Base-by-base conservation (phyloP, 306 rosid species). In the Quercus wislizeni region DNA sequence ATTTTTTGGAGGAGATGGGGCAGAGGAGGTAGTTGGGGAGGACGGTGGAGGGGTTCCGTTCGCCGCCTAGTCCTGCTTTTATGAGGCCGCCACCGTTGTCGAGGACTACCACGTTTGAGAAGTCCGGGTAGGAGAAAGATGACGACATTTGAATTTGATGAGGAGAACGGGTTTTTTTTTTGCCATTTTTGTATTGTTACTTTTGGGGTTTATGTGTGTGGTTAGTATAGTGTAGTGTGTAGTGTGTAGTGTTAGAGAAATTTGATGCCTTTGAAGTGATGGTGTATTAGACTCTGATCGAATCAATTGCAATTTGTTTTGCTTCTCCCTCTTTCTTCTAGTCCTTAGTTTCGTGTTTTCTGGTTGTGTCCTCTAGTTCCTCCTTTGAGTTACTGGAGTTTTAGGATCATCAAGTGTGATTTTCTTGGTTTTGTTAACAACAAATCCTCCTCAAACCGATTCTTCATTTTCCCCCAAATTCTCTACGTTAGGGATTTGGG, bases 51-150 rank as follows among this genome's bases (percentile, higher is more conserved):
- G 97, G 98, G 80, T 94, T 92, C 11, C 86, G 83, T 61, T 92
- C 97, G 83, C 97, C 98, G 74, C 90, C 97, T 21, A 85, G 38
- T 0, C 98, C 98, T 30, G 92, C 98, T 73, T 94, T 94, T 14
- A 94, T 89, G 13, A 91, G 85, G 30, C 98, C 98, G 13, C 98
- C 98, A 74, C 97, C 98, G 84, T 92, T 94, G 92, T 94, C 98
- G 0, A 94, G 83, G 12, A 92, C 98, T 43, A 94, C 97, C 75
- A 71, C 75, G 65, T 85, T 85, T 35, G 89, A 85, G 84, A 87
- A 78, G 54, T 67, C 71, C 0, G 21, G 25, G 27, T 19, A n/a
- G 46, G 72, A 33, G 14, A 46, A 38, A 8, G 46, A 38, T 8
- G 46, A 38, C 46, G 46, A 49, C 54, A 49, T 49, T 12, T 49